Conservation (phyloP, 169 alveolate genomes). For the Plasmodium fragile region DNA sequence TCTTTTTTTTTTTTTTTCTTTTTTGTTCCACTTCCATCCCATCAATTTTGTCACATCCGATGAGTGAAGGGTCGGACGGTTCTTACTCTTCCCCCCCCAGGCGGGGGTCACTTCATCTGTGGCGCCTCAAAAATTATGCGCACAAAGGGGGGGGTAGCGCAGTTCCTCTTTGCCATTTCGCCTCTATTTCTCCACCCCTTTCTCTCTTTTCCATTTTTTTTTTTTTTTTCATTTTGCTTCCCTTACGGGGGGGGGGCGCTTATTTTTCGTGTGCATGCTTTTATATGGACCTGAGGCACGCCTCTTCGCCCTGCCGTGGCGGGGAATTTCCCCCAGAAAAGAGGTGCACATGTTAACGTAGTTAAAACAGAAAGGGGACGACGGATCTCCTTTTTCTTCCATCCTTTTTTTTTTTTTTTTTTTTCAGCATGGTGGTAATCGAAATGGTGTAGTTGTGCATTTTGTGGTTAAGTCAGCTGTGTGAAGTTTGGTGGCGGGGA, state of each 20-base stretch:
- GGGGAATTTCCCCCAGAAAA: neutral
- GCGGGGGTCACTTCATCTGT: slow-evolving; percentile 5
- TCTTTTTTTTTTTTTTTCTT: neutral
- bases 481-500: neutral
- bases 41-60: neutral
- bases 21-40: neutral
- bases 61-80: neutral
- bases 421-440: neutral
- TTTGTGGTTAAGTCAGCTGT: neutral
- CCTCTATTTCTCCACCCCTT: neutral
- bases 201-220: neutral
- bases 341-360: neutral
- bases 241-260: neutral
- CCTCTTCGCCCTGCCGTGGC: neutral
- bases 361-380: neutral
- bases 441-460: neutral
- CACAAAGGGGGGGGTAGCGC: too few relatives aligned
- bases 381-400: neutral
- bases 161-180: neutral
- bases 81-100: neutral
- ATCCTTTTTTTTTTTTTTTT: neutral
- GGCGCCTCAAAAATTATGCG: neutral
- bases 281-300: neutral
- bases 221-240: neutral
- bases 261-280: neutral